Percentiles rank a stretch among this genome's conserved stretches.
These are phyloP conservation scores for Colletotrichum shisoi DNA, from an alignment of 2,329 filamentous ascomycete species.

Conservation along the genomic window DNA sequence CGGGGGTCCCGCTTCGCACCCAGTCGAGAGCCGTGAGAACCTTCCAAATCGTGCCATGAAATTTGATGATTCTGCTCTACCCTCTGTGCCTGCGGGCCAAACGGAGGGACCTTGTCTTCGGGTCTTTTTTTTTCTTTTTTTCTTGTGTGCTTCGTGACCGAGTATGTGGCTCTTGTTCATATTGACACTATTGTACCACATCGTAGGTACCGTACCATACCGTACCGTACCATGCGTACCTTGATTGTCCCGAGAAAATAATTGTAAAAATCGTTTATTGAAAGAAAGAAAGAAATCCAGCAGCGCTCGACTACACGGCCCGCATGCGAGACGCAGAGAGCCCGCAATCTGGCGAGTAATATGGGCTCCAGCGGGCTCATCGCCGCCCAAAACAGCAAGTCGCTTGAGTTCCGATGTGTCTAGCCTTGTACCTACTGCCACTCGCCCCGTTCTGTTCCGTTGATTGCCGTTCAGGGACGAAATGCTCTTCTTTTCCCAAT, in stretches of 20 bases:
- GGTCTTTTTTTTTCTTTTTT: too few relatives aligned
- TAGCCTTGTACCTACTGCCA: slow-evolving; percentile 11
- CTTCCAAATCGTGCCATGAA: slow-evolving; percentile 27
- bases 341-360: slow-evolving; percentile 38
- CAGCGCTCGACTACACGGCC: slow-evolving; percentile 12
- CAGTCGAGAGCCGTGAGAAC: slow-evolving; percentile 24
- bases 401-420: slow-evolving; percentile 23
- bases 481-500: not conserved
- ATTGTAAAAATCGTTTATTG: not conserved
- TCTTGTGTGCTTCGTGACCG: not conserved
- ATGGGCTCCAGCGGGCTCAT: slow-evolving; percentile 25
- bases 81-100: too few relatives aligned
- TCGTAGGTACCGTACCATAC: not conserved
- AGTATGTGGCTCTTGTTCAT: not conserved
- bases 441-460: slow-evolving; percentile 28
- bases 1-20: slow-evolving; percentile 1
- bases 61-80: not conserved
- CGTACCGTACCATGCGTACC: not conserved
- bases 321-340: slow-evolving; percentile 21
- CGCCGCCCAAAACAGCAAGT: slow-evolving; percentile 31
- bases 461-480: slow-evolving; percentile 20
- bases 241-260: not conserved
- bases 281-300: too few relatives aligned
- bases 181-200: not conserved
- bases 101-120: too few relatives aligned